Percentiles rank a stretch among this genome's conserved stretches.
Conservation (phyloP, 768 basidiomycete genomes). For the Trametes cubensis region DNA sequence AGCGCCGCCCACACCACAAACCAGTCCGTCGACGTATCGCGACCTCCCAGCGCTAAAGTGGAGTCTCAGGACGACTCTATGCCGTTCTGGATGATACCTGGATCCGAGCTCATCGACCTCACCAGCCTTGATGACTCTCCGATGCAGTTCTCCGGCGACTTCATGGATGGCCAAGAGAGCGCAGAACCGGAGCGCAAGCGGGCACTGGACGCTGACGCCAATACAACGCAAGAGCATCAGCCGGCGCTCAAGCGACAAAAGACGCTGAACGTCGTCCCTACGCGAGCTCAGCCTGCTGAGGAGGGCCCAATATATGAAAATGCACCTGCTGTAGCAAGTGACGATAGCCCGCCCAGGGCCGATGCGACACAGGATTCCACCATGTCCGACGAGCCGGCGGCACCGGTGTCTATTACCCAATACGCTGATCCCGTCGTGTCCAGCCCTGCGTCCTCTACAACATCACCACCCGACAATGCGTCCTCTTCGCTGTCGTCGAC, state of each 20-base stretch:
- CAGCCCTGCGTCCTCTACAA: background rate
- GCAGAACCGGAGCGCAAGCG: conserved; percentile 9
- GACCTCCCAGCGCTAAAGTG: background rate
- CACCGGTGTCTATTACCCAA: too few relatives aligned
- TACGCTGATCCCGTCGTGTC: background rate
- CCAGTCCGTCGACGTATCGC: background rate
- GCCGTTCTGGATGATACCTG: background rate
- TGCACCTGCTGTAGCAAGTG: background rate
- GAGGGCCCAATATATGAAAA: background rate
- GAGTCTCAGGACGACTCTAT: background rate
- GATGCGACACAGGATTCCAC: too few relatives aligned
- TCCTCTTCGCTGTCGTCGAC: background rate
- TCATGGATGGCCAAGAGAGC: background rate
- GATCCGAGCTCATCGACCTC: conserved; percentile 15
- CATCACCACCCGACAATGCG: background rate
- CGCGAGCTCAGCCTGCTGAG: background rate
- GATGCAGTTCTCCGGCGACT: conserved; percentile 1
- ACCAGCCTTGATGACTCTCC: background rate
- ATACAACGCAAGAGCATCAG: background rate
- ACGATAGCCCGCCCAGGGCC: too few relatives aligned
- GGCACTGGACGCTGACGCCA: background rate
- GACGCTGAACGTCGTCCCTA: background rate
- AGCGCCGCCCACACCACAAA: too few relatives aligned
- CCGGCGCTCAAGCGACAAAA: background rate
- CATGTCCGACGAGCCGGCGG: too few relatives aligned